phyloP scores from a whole-genome alignment of 352 stramenopile species.

The Phytophthora idaei region DNA sequence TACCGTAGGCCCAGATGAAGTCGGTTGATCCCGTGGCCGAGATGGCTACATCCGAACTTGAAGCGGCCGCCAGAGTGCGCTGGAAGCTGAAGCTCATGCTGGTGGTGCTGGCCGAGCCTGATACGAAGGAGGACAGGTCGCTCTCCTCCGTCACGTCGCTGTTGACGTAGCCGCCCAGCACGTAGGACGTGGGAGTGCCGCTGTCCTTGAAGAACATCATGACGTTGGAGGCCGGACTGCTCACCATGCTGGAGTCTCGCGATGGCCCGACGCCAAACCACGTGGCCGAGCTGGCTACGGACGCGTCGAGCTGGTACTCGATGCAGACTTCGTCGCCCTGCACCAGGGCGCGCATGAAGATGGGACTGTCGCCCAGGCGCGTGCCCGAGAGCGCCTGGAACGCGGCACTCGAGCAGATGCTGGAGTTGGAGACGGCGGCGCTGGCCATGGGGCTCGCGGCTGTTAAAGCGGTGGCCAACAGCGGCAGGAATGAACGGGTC shows the following conservation, averaged over 20 bases:
- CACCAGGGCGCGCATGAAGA: constrained; percentile 65
- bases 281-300: constrained; percentile 37
- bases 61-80: constrained; percentile 56
- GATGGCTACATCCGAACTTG: constrained; percentile 55
- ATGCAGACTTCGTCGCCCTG: constrained; percentile 66
- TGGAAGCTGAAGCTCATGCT: constrained; percentile 78
- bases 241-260: constrained; percentile 60
- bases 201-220: constrained; percentile 70
- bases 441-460: constrained; percentile 12
- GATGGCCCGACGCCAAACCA: constrained; percentile 76
- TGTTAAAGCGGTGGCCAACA: constrained; percentile 16
- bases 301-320: constrained; percentile 60
- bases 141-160: constrained; percentile 50
- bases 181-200: constrained; percentile 48
- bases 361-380: constrained; percentile 58
- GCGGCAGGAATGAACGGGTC: constrained; percentile 16
- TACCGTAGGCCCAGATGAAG: constrained; percentile 81
- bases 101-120: constrained; percentile 40
- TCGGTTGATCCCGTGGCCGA: constrained; percentile 35
- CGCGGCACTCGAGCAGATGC: constrained; percentile 56
- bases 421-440: constrained; percentile 30
- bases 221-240: constrained; percentile 65
- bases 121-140: constrained; percentile 48
- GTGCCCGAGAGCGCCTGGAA: constrained; percentile 56
- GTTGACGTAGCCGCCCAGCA: constrained; percentile 55